phyloP scores from a whole-genome alignment of 2,329 filamentous ascomycete genomes.

The Teratosphaeria viscida region DNA sequence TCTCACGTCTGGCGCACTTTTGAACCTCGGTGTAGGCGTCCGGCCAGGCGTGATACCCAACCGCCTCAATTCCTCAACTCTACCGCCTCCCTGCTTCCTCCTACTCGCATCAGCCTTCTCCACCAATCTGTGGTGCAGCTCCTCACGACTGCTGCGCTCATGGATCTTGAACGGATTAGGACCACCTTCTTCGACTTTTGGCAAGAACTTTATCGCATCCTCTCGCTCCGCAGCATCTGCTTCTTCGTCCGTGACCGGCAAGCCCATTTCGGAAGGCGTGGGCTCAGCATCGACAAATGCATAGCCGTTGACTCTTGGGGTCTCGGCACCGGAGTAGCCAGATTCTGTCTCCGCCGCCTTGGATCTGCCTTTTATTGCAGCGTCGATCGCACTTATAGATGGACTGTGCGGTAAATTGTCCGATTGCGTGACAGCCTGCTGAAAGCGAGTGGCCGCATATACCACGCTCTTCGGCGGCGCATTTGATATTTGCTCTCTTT shows the following conservation, averaged over 20 bases:
- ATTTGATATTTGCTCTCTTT: conserved; percentile 57
- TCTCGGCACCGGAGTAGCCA: conserved; percentile 58
- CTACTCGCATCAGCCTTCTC: conserved; percentile 68
- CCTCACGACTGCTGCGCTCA: conserved; percentile 65
- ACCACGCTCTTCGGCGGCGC: conserved; percentile 67
- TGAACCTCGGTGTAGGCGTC: conserved; percentile 59
- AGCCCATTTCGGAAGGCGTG: conserved; percentile 45
- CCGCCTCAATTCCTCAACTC: conserved; percentile 22
- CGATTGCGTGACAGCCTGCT: conserved; percentile 20
- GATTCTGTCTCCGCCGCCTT: conserved; percentile 51
- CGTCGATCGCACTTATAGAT: conserved; percentile 71
- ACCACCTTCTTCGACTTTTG: conserved; percentile 41
- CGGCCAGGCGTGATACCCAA: conserved; percentile 35
- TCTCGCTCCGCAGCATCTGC: conserved; percentile 25
- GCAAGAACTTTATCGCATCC: conserved; percentile 30
- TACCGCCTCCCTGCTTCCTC: conserved; percentile 44
- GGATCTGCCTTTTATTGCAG: conserved; percentile 68
- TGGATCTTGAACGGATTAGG: conserved; percentile 73
- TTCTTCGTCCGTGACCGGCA: conserved; percentile 26
- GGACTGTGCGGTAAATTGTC: conserved; percentile 57
- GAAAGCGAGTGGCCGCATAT: conserved; percentile 72
- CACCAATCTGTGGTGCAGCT: conserved; percentile 75
- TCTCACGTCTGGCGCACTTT: conserved; percentile 41
- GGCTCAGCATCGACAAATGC: conserved; percentile 82
- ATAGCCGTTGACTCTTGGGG: conserved; percentile 85